A percentile compares a stretch with the other conserved stretches of the same genome.
Evolutionary conservation across 352 stramenopile species (phyloP).

Genomic region (Phytophthora pseudosyringae): DNA sequence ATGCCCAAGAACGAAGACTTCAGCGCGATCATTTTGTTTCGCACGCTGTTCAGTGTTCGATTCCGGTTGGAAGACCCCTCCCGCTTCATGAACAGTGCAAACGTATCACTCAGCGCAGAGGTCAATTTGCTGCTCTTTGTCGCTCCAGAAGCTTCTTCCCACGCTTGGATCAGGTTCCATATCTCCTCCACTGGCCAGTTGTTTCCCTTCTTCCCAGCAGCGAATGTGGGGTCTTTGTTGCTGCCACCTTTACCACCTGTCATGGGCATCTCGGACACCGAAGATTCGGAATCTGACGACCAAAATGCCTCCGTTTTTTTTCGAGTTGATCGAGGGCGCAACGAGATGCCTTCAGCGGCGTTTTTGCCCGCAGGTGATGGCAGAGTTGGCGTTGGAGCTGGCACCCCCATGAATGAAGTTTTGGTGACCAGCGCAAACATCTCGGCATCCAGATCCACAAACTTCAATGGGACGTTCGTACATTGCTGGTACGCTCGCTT

Average conservation of each 20-base stretch:
- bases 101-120: conserved; percentile 30
- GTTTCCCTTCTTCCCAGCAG: conserved; percentile 33
- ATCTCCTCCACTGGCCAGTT: conserved; percentile 42
- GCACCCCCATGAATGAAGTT: conserved; percentile 41
- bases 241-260: conserved; percentile 3
- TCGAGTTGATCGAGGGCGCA: conserved; percentile 35
- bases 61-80: conserved; percentile 21
- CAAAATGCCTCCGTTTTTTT: conserved; percentile 40
- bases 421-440: conserved; percentile 47
- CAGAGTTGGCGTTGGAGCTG: conserved; percentile 8
- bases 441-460: conserved; percentile 46
- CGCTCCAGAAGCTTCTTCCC: conserved; percentile 30
- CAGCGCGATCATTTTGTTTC: conserved; percentile 53
- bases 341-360: conserved; percentile 27
- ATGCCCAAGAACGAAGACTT: conserved; percentile 41
- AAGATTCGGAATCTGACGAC: conserved; percentile 45
- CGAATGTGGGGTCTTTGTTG: conserved; percentile 12
- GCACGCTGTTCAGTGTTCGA: conserved; percentile 40
- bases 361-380: conserved; percentile 23
- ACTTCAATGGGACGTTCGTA: conserved; percentile 45
- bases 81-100: conserved; percentile 34
- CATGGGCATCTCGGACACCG: conserved; percentile 9
- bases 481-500: conserved; percentile 51
- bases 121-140: conserved; percentile 28
- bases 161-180: conserved; percentile 39